Evolutionary conservation across 1,284 basidiomycete genomes (phyloP).

Genomic region (Lentinus polychrous): DNA sequence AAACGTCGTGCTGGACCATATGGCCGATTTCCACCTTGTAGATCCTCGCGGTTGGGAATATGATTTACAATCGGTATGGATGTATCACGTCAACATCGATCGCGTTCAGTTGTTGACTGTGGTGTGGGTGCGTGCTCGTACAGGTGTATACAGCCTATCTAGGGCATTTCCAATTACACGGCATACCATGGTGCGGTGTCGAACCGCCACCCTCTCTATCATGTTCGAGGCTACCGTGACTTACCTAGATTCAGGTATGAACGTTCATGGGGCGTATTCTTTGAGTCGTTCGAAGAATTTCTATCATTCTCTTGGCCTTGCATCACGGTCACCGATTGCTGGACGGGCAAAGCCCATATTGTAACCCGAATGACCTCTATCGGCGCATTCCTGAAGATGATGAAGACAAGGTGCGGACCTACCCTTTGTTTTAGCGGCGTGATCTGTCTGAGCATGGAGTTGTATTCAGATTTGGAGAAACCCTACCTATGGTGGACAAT

Average conservation of each 20-base stretch:
- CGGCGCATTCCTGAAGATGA: constrained; percentile 70
- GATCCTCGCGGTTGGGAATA: constrained; percentile 78
- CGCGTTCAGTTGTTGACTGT: constrained; percentile 2
- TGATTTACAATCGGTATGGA: constrained; percentile 73
- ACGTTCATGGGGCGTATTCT: constrained; percentile 75
- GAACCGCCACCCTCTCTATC: not conserved
- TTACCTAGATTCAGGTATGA: constrained; percentile 50
- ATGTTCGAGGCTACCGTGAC: not conserved
- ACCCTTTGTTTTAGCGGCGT: not conserved
- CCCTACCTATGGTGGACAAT: constrained; percentile 61
- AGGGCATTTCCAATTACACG: constrained; percentile 72
- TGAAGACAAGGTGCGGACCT: constrained; percentile 55
- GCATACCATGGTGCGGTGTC: constrained; percentile 59
- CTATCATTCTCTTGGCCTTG: constrained; percentile 82
- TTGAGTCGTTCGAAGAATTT: constrained; percentile 77
- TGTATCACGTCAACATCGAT: constrained; percentile 5
- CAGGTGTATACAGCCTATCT: constrained; percentile 82
- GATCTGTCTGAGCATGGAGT: constrained; percentile 3
- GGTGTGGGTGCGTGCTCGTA: not conserved
- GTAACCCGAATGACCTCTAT: constrained; percentile 69
- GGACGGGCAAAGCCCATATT: constrained; percentile 72
- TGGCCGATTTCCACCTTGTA: constrained; percentile 67
- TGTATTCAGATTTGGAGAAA: constrained; percentile 59
- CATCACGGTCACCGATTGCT: constrained; percentile 69
- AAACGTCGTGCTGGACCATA: too few relatives aligned